phyloP scores from a whole-genome alignment of 768 basidiomycete genomes.

The Russula brevipes region DNA sequence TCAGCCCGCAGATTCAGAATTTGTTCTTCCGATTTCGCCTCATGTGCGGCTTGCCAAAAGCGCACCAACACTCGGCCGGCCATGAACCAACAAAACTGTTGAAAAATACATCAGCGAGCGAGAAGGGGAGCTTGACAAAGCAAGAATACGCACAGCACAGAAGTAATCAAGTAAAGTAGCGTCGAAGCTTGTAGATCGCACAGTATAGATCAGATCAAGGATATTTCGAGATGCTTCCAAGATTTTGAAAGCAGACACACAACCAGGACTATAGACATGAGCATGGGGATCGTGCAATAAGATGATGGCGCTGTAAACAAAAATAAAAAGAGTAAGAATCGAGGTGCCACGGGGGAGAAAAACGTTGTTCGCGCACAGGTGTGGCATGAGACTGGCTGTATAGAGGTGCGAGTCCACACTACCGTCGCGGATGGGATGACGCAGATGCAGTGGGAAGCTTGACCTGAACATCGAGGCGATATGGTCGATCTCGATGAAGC shows the following conservation, averaged over 20 bases:
- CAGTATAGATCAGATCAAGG: conserved; percentile 58
- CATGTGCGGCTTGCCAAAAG: conserved; percentile 59
- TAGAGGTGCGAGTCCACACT: conserved; percentile 38
- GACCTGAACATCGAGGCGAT: conserved; percentile 28
- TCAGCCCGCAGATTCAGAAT: conserved; percentile 55
- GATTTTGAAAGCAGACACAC: conserved; percentile 65
- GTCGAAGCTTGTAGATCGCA: conserved; percentile 69
- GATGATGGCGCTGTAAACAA: conserved; percentile 50
- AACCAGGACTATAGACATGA: conserved; percentile 49
- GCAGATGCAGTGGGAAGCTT: conserved; percentile 32
- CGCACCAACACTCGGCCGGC: conserved; percentile 61
- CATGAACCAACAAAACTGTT: conserved; percentile 64
- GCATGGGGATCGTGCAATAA: conserved; percentile 76
- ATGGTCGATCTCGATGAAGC: conserved; percentile 31
- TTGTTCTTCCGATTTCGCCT: conserved; percentile 52
- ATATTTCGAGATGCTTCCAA: conserved; percentile 61
- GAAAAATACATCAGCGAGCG: conserved; percentile 1
- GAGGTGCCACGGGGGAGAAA: conserved; percentile 31
- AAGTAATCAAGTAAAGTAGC: conserved; percentile 66
- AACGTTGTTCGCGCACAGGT: conserved; percentile 32
- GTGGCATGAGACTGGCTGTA: conserved; percentile 27
- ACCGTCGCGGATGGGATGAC: conserved; percentile 34
- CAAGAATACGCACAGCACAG: conserved; percentile 47
- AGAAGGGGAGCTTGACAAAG: conserved; percentile 1
- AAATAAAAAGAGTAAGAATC: neutral